These are phyloP conservation scores for Cladosporium sp. DNA, from an alignment of 2,329 filamentous ascomycete species.

Conservation along the genomic window DNA sequence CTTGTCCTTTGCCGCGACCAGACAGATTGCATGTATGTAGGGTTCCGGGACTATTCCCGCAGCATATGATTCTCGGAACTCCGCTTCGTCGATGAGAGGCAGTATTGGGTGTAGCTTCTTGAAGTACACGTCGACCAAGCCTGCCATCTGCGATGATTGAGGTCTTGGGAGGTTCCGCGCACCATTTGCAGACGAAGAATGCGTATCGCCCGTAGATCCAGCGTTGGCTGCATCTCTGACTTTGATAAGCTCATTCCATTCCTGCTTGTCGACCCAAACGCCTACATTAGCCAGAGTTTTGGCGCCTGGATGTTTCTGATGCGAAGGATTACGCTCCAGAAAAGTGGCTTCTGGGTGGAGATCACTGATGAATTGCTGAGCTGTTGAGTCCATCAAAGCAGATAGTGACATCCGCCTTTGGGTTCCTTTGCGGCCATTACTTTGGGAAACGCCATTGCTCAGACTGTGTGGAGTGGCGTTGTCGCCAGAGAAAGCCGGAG, in stretches of 20 bases:
- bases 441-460: neutral
- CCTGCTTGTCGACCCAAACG: conserved; percentile 32
- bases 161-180: conserved; percentile 16
- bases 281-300: conserved; percentile 28
- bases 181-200: conserved; percentile 23
- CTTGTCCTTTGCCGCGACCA: conserved; percentile 45
- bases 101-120: conserved; percentile 43
- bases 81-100: conserved; percentile 41
- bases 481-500: conserved; percentile 11
- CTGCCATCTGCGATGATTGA: conserved; percentile 6
- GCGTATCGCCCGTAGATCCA: conserved; percentile 20
- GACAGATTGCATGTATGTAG: conserved; percentile 42
- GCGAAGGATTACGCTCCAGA: conserved; percentile 34
- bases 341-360: conserved; percentile 45
- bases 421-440: conserved; percentile 1
- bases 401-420: conserved; percentile 9
- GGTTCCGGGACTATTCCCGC: conserved; percentile 35
- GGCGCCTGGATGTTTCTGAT: conserved; percentile 15
- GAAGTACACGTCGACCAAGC: conserved; percentile 44
- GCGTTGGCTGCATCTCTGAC: conserved; percentile 21
- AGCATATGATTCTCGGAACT: conserved; percentile 36
- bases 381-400: conserved; percentile 10
- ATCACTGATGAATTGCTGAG: conserved; percentile 40
- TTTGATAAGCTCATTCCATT: conserved; percentile 27
- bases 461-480: conserved; percentile 4